Base-by-base conservation (phyloP, 2,329 filamentous ascomycete species). In the Fusarium sp. region DNA sequence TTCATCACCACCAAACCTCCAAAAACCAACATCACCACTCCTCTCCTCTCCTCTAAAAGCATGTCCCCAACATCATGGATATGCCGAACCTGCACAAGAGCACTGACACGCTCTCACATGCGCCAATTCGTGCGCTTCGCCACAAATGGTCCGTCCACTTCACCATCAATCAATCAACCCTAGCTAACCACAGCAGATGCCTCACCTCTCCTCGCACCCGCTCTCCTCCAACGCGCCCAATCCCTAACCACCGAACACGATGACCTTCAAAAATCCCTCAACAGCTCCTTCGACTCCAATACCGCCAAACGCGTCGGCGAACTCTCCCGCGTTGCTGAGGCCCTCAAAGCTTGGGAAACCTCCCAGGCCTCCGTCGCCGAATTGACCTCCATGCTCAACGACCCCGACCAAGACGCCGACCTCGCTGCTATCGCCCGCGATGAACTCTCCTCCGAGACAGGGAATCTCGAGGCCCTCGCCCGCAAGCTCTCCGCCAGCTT, bases 401-500 rank as follows among this genome's bases (percentile, higher is more conserved):
- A 79, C 39, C 66, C 75, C 15, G 83, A 83, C 41, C 82, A 82
- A 25, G 87, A 91, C 66, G 78, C 80, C 47, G 96, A 98, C 79
- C 86, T 99, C 51, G 88, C 90, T 13, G 84, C 89, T 11, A 85
- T 99, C 52, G 89, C 96, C 13, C 81, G 85, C n/a, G 93, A 97
- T 67, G 96, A 99, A 76, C 84, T 98, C 11, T 81, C 82, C n/a
- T 78, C 85, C 4, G 93, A 92, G 13, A 82, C 85, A 17, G 79
- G 84, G 8, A 83, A 86, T 58, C 85, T 97, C 23, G 83, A 85
- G 4, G 76, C 80, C 1, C 85, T 96, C 25, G 88, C 89, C 1
- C 84, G 84, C 36, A 87, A 86, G 35, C 85, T 99, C 41, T 93
- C 93, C 25, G 88, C 86, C 21, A 89, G 91, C 43, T 85, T 99